Percentiles rank a stretch among this genome's conserved stretches.
phyloP scores from a whole-genome alignment of 2,329 filamentous ascomycete species.

The Colletotrichum tabaci region DNA sequence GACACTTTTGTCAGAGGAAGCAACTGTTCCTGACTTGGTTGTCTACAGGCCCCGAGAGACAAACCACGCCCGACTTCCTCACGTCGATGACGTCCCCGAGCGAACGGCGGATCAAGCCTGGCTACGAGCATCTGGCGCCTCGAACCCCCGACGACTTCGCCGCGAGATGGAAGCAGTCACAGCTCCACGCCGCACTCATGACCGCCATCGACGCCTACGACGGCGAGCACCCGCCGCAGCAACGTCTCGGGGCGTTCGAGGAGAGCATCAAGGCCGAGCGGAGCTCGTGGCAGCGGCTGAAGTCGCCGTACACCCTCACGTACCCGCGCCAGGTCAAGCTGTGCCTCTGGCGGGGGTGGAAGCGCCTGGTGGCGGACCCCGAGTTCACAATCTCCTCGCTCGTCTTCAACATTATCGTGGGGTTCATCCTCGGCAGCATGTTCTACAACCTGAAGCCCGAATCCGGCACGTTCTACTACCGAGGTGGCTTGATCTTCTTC shows the following conservation, averaged over 20 bases:
- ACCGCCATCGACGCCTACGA: conserved; percentile 29
- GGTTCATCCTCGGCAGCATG: conserved; percentile 74
- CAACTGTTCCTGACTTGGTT: neutral
- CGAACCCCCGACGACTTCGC: conserved; percentile 72
- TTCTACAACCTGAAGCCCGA: conserved; percentile 73
- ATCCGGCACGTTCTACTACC: conserved; percentile 70
- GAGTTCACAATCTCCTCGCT: conserved; percentile 76
- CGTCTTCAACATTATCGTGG: conserved; percentile 53
- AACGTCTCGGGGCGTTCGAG: conserved; percentile 40
- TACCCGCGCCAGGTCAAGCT: conserved; percentile 73
- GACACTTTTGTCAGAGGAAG: too few relatives aligned
- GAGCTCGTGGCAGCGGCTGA: conserved; percentile 71
- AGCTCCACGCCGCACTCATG: conserved; percentile 13
- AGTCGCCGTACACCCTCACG: conserved; percentile 75
- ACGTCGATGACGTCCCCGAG: conserved; percentile 77
- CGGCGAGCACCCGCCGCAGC: conserved; percentile 13
- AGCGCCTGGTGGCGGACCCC: conserved; percentile 75
- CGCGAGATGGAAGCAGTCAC: conserved; percentile 36
- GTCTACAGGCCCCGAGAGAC: conserved; percentile 50
- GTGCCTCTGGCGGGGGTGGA: conserved; percentile 74
- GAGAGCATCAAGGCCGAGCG: conserved; percentile 35
- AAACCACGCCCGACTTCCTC: conserved; percentile 81
- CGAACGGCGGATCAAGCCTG: conserved; percentile 73
- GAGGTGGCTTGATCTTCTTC: conserved; percentile 49
- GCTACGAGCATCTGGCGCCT: conserved; percentile 65